These are phyloP conservation scores for Xylariaceae sp. DNA, from an alignment of 2,329 filamentous ascomycete species.

Conservation along the genomic window DNA sequence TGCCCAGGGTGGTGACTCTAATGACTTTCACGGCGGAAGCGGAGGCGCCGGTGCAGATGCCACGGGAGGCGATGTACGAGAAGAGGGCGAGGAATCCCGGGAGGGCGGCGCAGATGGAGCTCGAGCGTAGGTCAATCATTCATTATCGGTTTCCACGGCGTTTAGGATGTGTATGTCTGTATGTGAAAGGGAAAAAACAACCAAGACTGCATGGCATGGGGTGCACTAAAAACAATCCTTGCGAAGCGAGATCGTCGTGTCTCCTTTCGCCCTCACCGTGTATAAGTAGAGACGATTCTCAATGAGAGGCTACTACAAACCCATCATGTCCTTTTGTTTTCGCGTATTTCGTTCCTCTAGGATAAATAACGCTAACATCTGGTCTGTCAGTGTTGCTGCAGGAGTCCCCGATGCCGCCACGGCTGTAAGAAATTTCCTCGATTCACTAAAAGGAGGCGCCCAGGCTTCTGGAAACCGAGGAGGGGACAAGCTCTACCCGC, in stretches of 20 bases:
- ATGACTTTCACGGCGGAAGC: slow-evolving; percentile 56
- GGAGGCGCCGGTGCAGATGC: slow-evolving; percentile 83
- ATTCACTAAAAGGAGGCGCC: slow-evolving; percentile 65
- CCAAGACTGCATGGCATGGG: slow-evolving; percentile 18
- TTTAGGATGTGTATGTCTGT: slow-evolving; percentile 21
- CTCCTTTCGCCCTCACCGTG: slow-evolving; percentile 18
- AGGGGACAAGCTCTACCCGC: slow-evolving; percentile 68
- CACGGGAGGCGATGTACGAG: slow-evolving; percentile 84
- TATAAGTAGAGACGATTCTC: slow-evolving; percentile 28
- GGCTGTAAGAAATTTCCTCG: slow-evolving; percentile 83
- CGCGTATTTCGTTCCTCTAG: slow-evolving; percentile 10
- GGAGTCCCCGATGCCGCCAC: slow-evolving; percentile 65
- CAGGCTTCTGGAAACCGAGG: slow-evolving; percentile 36
- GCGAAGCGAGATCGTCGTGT: slow-evolving; percentile 12
- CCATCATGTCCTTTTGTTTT: slow-evolving; percentile 7
- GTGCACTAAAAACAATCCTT: slow-evolving; percentile 4
- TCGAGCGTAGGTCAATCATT: slow-evolving; percentile 90
- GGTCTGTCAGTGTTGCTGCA: slow-evolving; percentile 55
- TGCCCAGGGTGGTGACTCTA: slow-evolving; percentile 60
- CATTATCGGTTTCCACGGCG: slow-evolving; percentile 28
- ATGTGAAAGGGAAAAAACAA: slow-evolving; percentile 11
- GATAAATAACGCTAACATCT: slow-evolving; percentile 40
- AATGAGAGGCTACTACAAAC: slow-evolving; percentile 20
- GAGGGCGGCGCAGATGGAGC: slow-evolving; percentile 95
- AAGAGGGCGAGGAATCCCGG: slow-evolving; percentile 82